Base-by-base conservation (phyloP, 2,329 filamentous ascomycete species). In the Beauveria varroae region DNA sequence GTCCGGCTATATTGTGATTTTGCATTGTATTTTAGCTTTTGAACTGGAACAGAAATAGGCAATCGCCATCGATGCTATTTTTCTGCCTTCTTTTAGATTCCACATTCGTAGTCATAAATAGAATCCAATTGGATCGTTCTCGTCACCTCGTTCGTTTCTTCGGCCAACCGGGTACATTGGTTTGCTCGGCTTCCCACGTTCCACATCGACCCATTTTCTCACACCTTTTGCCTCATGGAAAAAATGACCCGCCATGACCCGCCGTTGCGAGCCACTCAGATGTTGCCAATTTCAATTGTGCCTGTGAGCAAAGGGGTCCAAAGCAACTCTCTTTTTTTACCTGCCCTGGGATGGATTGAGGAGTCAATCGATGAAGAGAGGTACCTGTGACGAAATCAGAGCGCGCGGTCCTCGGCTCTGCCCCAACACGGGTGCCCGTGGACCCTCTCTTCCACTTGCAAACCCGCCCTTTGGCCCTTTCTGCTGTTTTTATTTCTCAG, bases 401-500 rank as follows among this genome's bases (percentile, higher is more conserved):
- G 34, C 16, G 22, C 49, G 57, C 18, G 47, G 57, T 52, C 49
- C 57, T 59, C 56, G 56, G 56, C 56, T 50, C 37, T 59, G 20
- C n/a, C 12, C 30, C 30, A 20, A 51, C 30, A 43, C 34, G 30
- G 9, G 9, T 47, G 26, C 52, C 22, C 55, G 30, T 49, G 55
- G 55, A 50, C n/a, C 44, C 55, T 50, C 37, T n/a, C 20, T 18
- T 26, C 16, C 6, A 5, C 3, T n/a, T 41, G n/a, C 30, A 47
- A 37, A 3, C 34, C 34, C 34, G 34, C 34, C 34, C 34, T 20
- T 44, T 28, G 34, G 62, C 28, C 56, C 46, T 57, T 49, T 49
- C 43, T 24, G 18, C 24, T 24, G 46, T 41, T 55, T 58, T 68
- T 72, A 80, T 79, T 77, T 62, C 57, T 53, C 46, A 61, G 53